Evolutionary conservation across 2,329 filamentous ascomycete genomes (phyloP).

Genomic region (Cytospora mali): DNA sequence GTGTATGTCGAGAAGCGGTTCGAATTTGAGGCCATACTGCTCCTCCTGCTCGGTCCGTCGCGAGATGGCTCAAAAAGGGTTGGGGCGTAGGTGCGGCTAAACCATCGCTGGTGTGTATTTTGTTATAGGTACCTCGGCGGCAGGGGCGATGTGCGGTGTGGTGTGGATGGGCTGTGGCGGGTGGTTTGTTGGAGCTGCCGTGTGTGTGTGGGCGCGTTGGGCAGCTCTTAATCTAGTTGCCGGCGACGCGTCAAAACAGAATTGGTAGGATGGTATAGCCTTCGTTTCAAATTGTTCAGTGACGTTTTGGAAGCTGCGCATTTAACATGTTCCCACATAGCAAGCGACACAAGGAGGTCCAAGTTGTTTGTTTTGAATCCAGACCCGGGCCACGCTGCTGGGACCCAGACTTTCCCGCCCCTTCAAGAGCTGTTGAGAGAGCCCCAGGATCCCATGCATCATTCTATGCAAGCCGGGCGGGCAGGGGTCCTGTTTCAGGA

Average conservation of each 20-base stretch:
- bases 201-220: conserved; percentile 5
- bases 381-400: background rate
- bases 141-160: conserved; percentile 19
- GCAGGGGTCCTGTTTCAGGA: background rate
- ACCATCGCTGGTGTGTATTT: conserved; percentile 22
- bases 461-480: conserved; percentile 11
- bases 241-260: conserved; percentile 14
- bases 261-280: conserved; percentile 6
- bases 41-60: conserved; percentile 21
- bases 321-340: conserved; percentile 10
- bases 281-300: conserved; percentile 5
- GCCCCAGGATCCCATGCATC: conserved; percentile 15
- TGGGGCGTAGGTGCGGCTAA: conserved; percentile 21
- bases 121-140: conserved; percentile 3
- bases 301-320: conserved; percentile 14
- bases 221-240: background rate
- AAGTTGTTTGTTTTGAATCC: conserved; percentile 17
- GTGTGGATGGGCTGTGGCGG: conserved; percentile 20
- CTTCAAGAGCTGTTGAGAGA: background rate
- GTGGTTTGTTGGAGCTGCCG: conserved; percentile 9
- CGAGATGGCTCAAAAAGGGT: conserved; percentile 16
- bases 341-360: conserved; percentile 20
- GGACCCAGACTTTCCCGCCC: conserved; percentile 14
- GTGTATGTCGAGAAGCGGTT: conserved; percentile 64
- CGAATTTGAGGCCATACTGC: conserved; percentile 47